These are phyloP conservation scores for Dimocarpus longan DNA, from an alignment of 345 rosid genomes.

Conservation along the genomic window DNA sequence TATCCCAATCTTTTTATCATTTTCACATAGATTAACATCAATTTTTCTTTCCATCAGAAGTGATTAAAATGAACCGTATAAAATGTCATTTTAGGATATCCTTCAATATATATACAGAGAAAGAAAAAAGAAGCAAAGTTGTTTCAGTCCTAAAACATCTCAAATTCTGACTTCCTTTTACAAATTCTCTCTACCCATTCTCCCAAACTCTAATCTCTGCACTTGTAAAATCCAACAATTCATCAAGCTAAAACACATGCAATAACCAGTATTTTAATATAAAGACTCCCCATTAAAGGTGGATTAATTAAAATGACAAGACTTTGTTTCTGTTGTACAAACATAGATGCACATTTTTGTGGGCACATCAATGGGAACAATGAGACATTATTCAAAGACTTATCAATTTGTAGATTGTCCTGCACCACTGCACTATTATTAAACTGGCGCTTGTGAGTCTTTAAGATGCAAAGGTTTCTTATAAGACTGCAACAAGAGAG, in stretches of 20 bases:
- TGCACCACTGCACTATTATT: background rate
- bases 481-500: constrained; percentile 69
- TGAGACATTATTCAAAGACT: background rate
- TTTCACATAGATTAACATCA: too few relatives aligned
- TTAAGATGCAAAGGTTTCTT: constrained; percentile 56
- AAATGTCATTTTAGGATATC: too few relatives aligned
- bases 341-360: background rate
- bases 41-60: too few relatives aligned
- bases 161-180: too few relatives aligned
- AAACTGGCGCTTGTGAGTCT: constrained; percentile 19
- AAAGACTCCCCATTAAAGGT: background rate
- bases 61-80: too few relatives aligned
- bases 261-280: background rate
- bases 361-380: background rate
- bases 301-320: background rate
- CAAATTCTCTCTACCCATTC: too few relatives aligned
- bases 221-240: too few relatives aligned
- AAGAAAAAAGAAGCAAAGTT: too few relatives aligned
- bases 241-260: background rate
- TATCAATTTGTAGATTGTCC: background rate
- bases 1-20: background rate
- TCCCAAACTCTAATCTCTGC: too few relatives aligned
- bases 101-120: too few relatives aligned
- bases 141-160: too few relatives aligned
- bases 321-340: background rate